These are phyloP conservation scores for Candida rishiriensis DNA, from an alignment of 805 yeast species.

Conservation along the genomic window DNA sequence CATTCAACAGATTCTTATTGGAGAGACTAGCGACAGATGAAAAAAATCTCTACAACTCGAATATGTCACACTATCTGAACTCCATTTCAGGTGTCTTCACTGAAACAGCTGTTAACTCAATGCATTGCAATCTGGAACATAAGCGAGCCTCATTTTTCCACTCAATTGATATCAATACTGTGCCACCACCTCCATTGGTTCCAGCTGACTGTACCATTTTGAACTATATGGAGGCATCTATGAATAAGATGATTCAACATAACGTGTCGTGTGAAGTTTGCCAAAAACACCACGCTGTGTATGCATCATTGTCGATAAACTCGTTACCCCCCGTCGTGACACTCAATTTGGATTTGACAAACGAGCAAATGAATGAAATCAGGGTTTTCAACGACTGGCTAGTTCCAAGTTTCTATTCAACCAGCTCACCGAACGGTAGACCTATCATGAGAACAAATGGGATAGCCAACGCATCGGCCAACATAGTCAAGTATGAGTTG, in stretches of 20 bases:
- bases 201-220: conserved; percentile 37
- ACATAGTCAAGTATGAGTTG: conserved; percentile 47
- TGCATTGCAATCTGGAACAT: conserved; percentile 36
- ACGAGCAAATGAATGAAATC: conserved; percentile 50
- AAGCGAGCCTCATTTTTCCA: conserved; percentile 33
- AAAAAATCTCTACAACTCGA: conserved; percentile 23
- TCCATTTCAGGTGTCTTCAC: conserved; percentile 39
- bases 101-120: conserved; percentile 38
- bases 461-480: conserved; percentile 20
- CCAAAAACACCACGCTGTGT: conserved; percentile 47
- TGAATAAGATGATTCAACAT: conserved; percentile 47
- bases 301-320: conserved; percentile 46
- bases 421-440: conserved; percentile 23
- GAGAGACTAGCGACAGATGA: conserved; percentile 51
- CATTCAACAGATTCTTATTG: conserved; percentile 57
- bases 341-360: conserved; percentile 52
- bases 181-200: conserved; percentile 31
- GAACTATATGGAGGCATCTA: conserved; percentile 57
- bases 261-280: conserved; percentile 53
- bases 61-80: conserved; percentile 17
- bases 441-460: conserved; percentile 22
- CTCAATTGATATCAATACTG: conserved; percentile 37
- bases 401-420: conserved; percentile 50
- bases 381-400: conserved; percentile 54
- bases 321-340: conserved; percentile 62